A percentile compares a stretch with the other conserved stretches of the same genome.
phyloP scores from a whole-genome alignment of 2,329 filamentous ascomycete species.

The Pyricularia sp. region DNA sequence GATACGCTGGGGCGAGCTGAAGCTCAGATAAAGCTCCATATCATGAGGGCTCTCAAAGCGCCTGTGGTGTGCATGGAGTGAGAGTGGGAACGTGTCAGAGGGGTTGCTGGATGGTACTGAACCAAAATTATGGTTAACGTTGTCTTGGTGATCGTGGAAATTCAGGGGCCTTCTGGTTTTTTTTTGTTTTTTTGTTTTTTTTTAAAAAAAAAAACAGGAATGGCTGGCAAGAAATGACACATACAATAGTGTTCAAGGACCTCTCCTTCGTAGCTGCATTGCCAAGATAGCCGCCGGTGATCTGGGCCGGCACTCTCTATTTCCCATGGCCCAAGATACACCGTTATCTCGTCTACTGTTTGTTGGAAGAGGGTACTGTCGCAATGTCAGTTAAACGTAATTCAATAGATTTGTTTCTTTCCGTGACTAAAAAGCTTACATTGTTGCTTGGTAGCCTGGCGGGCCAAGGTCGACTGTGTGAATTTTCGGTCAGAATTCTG shows the following conservation, averaged over 20 bases:
- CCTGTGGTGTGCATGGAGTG: conserved; percentile 35
- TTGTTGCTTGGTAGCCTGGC: conserved; percentile 40
- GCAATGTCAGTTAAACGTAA: background rate
- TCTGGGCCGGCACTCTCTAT: conserved; percentile 27
- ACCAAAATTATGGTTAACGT: background rate
- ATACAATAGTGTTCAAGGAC: conserved; percentile 37
- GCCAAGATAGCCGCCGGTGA: conserved; percentile 36
- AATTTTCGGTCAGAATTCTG: background rate
- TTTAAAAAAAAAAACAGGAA: no score
- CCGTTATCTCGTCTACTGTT: conserved; percentile 32
- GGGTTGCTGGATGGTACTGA: conserved; percentile 33
- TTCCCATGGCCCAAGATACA: conserved; percentile 42
- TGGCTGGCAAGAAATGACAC: conserved; percentile 9
- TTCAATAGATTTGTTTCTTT: background rate
- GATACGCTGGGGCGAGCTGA: conserved; percentile 33
- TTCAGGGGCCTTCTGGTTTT: background rate
- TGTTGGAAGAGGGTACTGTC: conserved; percentile 36
- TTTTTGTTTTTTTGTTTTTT: no score
- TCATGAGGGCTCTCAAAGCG: conserved; percentile 35
- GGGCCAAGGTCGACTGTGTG: conserved; percentile 31
- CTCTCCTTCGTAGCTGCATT: conserved; percentile 38
- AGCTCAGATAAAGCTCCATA: conserved; percentile 35
- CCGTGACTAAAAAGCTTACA: conserved; percentile 21
- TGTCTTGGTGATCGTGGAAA: background rate
- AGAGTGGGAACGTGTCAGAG: conserved; percentile 32